A percentile compares a stretch with the other conserved stretches of the same genome.
These are phyloP conservation scores for Nicotiana tomentosiformis DNA, from an alignment of 257 asterid genomes.

Conservation along the genomic window DNA sequence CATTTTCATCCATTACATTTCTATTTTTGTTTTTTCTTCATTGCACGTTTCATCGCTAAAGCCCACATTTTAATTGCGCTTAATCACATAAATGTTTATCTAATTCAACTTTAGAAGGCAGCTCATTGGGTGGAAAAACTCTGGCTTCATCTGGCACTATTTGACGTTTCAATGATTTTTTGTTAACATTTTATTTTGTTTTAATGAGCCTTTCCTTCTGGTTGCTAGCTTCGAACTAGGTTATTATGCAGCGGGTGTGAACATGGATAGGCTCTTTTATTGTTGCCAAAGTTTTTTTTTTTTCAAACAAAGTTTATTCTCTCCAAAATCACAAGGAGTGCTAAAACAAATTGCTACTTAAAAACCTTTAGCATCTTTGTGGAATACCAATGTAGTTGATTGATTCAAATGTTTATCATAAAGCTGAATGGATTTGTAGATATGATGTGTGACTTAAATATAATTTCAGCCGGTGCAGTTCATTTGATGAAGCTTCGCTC, in stretches of 20 bases:
- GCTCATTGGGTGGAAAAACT: too few relatives aligned
- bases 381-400: background rate
- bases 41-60: too few relatives aligned
- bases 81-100: too few relatives aligned
- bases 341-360: background rate
- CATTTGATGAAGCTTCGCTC: conserved; percentile 86
- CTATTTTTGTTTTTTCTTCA: too few relatives aligned
- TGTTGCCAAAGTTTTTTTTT: background rate
- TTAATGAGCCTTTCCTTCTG: background rate
- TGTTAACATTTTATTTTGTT: background rate
- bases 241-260: background rate
- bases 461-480: conserved; percentile 74
- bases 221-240: background rate
- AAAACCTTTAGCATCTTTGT: background rate
- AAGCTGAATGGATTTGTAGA: background rate
- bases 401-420: background rate
- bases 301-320: background rate
- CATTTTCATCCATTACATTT: too few relatives aligned
- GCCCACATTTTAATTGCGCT: too few relatives aligned
- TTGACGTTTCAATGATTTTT: background rate
- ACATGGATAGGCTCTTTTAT: background rate
- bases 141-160: too few relatives aligned
- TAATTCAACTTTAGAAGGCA: too few relatives aligned
- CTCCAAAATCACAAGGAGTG: background rate
- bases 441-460: conserved; percentile 7